Base-by-base conservation (phyloP, 1,284 basidiomycete genomes). In the Malassezia nana region DNA sequence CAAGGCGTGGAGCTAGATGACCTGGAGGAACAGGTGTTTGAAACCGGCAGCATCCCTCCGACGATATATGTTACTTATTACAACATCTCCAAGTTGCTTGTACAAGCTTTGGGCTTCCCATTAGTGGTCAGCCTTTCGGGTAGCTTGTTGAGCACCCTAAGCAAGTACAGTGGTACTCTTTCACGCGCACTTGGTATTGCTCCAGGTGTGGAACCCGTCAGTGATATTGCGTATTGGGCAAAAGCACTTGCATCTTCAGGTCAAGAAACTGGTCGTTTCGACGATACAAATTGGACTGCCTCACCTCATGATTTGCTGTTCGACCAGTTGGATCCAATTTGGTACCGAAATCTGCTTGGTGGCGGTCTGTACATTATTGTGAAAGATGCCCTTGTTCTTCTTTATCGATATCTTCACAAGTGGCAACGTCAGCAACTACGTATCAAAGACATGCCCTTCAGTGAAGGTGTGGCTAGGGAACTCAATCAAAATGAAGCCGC, bases 331-430 rank as follows among this genome's bases (percentile, higher is more conserved):
- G 69, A 72, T 28, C 64, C 67, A 2, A 59, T 70, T 1, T 72
- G 69, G 69, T 70, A 48, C 45, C 52, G 69, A 3, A 72, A 68
- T 41, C 58, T 66, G 1, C 39, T 72, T 2, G 69, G 69, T 10
- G 63, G 62, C 0, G 63, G 53, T 10, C n/a, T 67, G 3, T 72
- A 58, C 46, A 64, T 70, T 20, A 42, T 68, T 30, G 9, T 63
- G 31, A 68, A 66, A 39, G 69, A 72, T 46, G 55, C 57, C 2
- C 45, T 52, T 6, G 53, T 55, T 24, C 39, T 72, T 25, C 42
- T 60, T 12, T 69, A 64, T 41, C 55, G 64, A 5, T 68, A 65
- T 24, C 41, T 67, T 20, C 44, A 51, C 10, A 51, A 67, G 18
- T 52, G 54, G 24, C 68, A 67, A 50, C 50, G 60, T 16, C 46